Evolutionary conservation across 768 basidiomycete species (phyloP).

Genomic region (Clitopilus passeckerianus): DNA sequence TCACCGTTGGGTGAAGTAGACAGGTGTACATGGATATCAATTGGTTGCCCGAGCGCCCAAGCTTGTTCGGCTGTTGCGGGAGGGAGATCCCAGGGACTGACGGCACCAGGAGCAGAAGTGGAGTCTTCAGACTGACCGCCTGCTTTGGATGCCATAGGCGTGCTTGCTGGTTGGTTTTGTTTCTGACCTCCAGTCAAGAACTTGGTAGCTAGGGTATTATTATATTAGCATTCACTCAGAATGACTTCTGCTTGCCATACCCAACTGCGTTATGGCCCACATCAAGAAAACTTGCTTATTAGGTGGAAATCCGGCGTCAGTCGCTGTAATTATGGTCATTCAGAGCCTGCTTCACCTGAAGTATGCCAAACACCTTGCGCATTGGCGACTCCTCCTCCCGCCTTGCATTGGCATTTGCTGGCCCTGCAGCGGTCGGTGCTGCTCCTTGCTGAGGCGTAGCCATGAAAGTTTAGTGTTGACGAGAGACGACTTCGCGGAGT

Average conservation of each 20-base stretch:
- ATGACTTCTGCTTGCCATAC: slow-evolving; percentile 24
- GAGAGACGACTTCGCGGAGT: background rate
- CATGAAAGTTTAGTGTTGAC: slow-evolving; percentile 9
- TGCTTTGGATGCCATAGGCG: background rate
- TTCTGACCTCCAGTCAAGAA: slow-evolving; percentile 12
- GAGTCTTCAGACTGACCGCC: slow-evolving; percentile 11
- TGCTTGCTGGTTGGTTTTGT: background rate
- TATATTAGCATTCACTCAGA: background rate
- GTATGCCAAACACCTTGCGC: slow-evolving; percentile 14
- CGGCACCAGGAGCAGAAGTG: slow-evolving; percentile 17
- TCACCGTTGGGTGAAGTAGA: slow-evolving; percentile 61
- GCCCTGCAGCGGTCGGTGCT: slow-evolving; percentile 7
- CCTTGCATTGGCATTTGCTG: background rate
- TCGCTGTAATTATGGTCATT: background rate
- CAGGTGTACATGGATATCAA: slow-evolving; percentile 72
- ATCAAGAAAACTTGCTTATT: slow-evolving; percentile 64
- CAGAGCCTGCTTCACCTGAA: slow-evolving; percentile 15
- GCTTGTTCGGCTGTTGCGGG: slow-evolving; percentile 50
- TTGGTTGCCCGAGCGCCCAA: slow-evolving; percentile 55
- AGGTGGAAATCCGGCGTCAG: background rate
- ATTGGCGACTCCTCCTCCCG: slow-evolving; percentile 13
- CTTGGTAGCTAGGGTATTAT: slow-evolving; percentile 18
- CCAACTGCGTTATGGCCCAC: slow-evolving; percentile 62
- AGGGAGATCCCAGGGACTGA: slow-evolving; percentile 45
- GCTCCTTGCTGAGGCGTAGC: slow-evolving; percentile 12